Evolutionary conservation across 345 rosid genomes (phyloP), one percentile per base, ranked within the genome.

Genomic region (Hibiscus tridactylites): DNA sequence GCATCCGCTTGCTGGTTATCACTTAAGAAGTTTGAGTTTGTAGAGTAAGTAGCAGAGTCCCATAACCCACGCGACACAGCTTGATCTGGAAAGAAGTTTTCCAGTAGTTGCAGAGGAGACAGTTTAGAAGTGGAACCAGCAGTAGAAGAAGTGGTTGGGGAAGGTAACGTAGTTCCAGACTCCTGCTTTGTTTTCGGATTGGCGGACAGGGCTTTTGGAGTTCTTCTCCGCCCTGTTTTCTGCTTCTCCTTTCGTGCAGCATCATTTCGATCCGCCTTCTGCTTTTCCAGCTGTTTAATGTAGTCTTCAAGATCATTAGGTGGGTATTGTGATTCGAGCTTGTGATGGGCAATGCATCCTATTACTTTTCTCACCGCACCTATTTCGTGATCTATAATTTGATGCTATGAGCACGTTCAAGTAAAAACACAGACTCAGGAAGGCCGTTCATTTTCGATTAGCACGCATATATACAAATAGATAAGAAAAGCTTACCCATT

Each of bases 331-430:
- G 60, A 71, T 26, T 74, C 77, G 3, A 85, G 74, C 58, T 71
- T 68, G 75, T 68, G 49, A 13, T 66, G 68, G 50, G 33, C 67
- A 33, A 81, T 65, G 75, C 82, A 85, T 76, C 65, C 65, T 21
- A 72, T 59, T 15, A 76, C 80, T 59, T 63, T 35, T 50, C 44
- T 70, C 6, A 73, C 4, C 19, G 44, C 65, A 37, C 62, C 81
- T 39, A 79, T 19, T 69, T 76, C 65, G 3, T 54, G 26, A 13
- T 60, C 73, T 9, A 66, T 59, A 42, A 71, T 74, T 64, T 12
- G 71, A 21, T 66, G 57, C 88, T 85, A 79, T 9, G 19, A 24
- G 42, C 7, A 29, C 19, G 35, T 54, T 71, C 16, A 53, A 19
- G 19, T 60, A 16, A 71, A 44, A n/a, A 53, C 3, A 65, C 29